Evolutionary conservation across 2,329 filamentous ascomycete genomes (phyloP).

Genomic region (Ophiognomonia clavigignenti-juglandacearum): DNA sequence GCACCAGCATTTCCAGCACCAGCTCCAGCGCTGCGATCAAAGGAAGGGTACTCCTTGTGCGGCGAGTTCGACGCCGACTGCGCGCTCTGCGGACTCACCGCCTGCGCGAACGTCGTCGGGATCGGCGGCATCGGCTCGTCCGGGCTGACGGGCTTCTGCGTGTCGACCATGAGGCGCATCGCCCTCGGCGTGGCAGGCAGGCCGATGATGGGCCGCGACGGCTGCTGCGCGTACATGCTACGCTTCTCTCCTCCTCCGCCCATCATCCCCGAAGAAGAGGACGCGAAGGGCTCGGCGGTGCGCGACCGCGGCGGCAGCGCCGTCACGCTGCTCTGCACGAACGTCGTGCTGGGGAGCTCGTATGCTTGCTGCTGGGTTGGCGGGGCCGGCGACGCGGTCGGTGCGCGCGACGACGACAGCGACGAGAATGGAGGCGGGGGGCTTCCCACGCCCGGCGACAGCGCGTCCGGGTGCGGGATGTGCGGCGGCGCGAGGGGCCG

Average conservation of each 20-base stretch:
- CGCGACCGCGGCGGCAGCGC: constrained; percentile 54
- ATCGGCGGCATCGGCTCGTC: constrained; percentile 52
- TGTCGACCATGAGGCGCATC: constrained; percentile 74
- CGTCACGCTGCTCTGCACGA: constrained; percentile 31
- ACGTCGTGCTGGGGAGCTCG: constrained; percentile 40
- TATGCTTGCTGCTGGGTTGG: constrained; percentile 24
- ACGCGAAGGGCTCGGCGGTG: constrained; percentile 63
- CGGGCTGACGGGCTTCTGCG: constrained; percentile 26
- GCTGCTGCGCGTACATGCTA: constrained; percentile 41
- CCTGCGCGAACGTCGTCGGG: constrained; percentile 41
- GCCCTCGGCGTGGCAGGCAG: constrained; percentile 89
- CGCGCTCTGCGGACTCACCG: constrained; percentile 32
- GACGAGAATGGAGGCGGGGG: no score
- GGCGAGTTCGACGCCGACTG: constrained; percentile 31
- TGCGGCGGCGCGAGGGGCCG: constrained; percentile 73
- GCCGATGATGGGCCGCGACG: constrained; percentile 54
- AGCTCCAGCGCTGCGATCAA: background rate
- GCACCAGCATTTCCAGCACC: no score
- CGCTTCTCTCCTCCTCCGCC: no score
- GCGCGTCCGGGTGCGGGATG: constrained; percentile 68
- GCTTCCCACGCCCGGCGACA: no score
- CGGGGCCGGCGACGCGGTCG: constrained; percentile 23
- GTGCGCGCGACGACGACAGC: constrained; percentile 11
- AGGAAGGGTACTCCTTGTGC: constrained; percentile 20
- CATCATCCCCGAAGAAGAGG: no score